These are phyloP conservation scores for Fusarium verticillioides DNA, from an alignment of 2,329 filamentous ascomycete genomes.

Conservation along the genomic window DNA sequence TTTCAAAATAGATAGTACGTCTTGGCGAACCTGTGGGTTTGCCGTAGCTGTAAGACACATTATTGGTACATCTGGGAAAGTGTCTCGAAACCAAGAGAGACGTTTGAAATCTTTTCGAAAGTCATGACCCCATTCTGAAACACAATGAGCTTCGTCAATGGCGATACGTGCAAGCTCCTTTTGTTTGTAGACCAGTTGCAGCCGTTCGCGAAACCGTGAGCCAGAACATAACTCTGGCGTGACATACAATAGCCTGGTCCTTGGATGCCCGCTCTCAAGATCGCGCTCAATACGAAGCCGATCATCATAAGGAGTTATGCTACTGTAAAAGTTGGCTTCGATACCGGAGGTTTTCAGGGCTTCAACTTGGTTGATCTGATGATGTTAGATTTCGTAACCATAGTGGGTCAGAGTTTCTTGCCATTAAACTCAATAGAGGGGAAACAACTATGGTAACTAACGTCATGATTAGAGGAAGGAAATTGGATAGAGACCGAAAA, in stretches of 20 bases:
- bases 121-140: constrained; percentile 98
- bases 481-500: constrained; percentile 36
- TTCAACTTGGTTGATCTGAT: constrained; percentile 89
- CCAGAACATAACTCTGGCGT: constrained; percentile 89
- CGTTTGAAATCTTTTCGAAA: constrained; percentile 93
- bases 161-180: constrained; percentile 87
- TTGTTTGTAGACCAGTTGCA: constrained; percentile 80
- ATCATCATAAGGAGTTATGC: constrained; percentile 75
- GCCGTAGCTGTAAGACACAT: constrained; percentile 95
- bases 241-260: constrained; percentile 86
- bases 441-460: constrained; percentile 90
- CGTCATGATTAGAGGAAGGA: constrained; percentile 28
- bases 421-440: constrained; percentile 89
- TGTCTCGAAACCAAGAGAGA: constrained; percentile 84
- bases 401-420: constrained; percentile 49
- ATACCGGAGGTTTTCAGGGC: constrained; percentile 79
- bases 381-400: constrained; percentile 16
- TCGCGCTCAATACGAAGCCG: constrained; percentile 79
- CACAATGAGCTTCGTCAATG: constrained; percentile 95
- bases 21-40: constrained; percentile 80
- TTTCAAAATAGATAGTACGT: constrained; percentile 81
- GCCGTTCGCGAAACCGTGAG: constrained; percentile 78
- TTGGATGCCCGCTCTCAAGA: constrained; percentile 87
- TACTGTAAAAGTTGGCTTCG: constrained; percentile 86
- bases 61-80: constrained; percentile 86